Evolutionary conservation across 768 basidiomycete species (phyloP).

Genomic region (Amanita pallidorosea): DNA sequence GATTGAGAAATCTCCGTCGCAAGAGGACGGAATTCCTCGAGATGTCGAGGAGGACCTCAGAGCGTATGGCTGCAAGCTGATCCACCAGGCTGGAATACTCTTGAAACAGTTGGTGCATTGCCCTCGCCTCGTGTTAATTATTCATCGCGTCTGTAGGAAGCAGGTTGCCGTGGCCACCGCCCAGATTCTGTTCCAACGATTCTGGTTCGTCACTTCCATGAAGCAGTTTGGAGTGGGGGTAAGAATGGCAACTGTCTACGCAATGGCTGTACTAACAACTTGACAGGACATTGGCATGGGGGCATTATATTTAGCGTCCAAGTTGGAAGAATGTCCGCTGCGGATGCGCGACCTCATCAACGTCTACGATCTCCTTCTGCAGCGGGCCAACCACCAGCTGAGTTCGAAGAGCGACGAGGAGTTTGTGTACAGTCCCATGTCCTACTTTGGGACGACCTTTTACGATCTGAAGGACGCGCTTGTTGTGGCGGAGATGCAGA

Average conservation of each 20-base stretch:
- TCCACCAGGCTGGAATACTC: slow-evolving; percentile 89
- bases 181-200: slow-evolving; percentile 91
- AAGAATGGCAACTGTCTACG: slow-evolving; percentile 19
- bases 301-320: slow-evolving; percentile 80
- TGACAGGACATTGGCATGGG: slow-evolving; percentile 80
- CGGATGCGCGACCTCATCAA: slow-evolving; percentile 94
- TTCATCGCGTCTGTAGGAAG: slow-evolving; percentile 41
- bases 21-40: slow-evolving; percentile 68
- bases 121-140: not conserved
- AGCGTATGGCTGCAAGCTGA: slow-evolving; percentile 86
- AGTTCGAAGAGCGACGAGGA: slow-evolving; percentile 20
- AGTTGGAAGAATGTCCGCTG: slow-evolving; percentile 85
- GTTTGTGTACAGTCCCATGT: slow-evolving; percentile 76
- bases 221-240: slow-evolving; percentile 92
- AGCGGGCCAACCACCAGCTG: slow-evolving; percentile 51
- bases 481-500: slow-evolving; percentile 94
- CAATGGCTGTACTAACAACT: slow-evolving; percentile 3
- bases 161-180: slow-evolving; percentile 97
- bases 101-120: slow-evolving; percentile 64
- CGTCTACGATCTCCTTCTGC: slow-evolving; percentile 82
- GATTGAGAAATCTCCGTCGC: slow-evolving; percentile 70
- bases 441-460: slow-evolving; percentile 80
- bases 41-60: slow-evolving; percentile 84
- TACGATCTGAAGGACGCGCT: slow-evolving; percentile 93
- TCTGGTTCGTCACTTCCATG: slow-evolving; percentile 94